These are phyloP conservation scores for Ophiostoma piceae DNA, from an alignment of 2,329 filamentous ascomycete species.

Conservation along the genomic window DNA sequence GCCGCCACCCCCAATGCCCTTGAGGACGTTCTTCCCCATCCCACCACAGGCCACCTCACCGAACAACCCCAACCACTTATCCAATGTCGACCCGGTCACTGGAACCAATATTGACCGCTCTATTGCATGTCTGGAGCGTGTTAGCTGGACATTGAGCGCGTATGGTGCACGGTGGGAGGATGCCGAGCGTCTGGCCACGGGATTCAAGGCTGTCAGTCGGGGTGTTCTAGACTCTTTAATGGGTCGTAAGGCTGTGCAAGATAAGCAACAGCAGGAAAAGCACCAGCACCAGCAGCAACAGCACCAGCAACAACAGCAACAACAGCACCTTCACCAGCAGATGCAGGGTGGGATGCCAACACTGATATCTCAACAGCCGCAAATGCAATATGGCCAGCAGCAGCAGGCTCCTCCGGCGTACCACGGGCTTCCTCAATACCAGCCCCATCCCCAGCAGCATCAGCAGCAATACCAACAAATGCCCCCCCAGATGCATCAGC, in stretches of 20 bases:
- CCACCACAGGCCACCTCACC: slow-evolving; percentile 28
- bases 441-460: slow-evolving; percentile 27
- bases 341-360: background rate
- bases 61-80: background rate
- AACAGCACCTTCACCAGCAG: background rate
- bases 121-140: slow-evolving; percentile 49
- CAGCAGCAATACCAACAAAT: slow-evolving; percentile 12
- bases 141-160: slow-evolving; percentile 49
- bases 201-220: slow-evolving; percentile 48
- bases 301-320: slow-evolving; percentile 7
- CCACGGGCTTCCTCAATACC: slow-evolving; percentile 30
- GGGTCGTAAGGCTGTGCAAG: slow-evolving; percentile 33
- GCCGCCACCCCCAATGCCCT: slow-evolving; percentile 50
- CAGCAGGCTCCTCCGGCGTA: slow-evolving; percentile 25
- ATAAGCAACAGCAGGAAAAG: slow-evolving; percentile 25
- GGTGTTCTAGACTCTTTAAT: slow-evolving; percentile 43
- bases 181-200: slow-evolving; percentile 48
- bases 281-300: slow-evolving; percentile 14
- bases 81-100: slow-evolving; percentile 11
- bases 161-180: slow-evolving; percentile 58
- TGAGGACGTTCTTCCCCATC: slow-evolving; percentile 30
- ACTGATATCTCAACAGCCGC: background rate
- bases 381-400: slow-evolving; percentile 17
- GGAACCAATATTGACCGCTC: slow-evolving; percentile 53
- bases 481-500: slow-evolving; percentile 15